phyloP scores from a whole-genome alignment of 345 rosid genomes.

The Syzygium aqueum region DNA sequence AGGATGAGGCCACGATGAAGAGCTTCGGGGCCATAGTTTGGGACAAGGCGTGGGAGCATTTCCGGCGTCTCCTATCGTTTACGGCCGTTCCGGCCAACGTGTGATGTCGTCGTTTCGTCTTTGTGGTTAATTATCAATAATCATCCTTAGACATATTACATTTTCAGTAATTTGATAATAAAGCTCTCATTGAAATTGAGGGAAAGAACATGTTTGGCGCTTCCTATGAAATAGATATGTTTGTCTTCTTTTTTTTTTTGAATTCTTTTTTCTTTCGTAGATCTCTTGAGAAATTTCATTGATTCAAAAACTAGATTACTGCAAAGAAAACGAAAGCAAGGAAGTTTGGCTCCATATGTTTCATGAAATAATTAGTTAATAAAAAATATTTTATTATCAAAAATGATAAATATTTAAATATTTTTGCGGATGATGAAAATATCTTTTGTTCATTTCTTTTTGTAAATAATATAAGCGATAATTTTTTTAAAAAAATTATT shows the following conservation, averaged over 20 bases:
- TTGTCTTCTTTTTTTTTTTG: not conserved
- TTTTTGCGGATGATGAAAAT: not conserved
- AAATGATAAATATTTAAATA: not conserved
- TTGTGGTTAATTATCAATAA: not conserved
- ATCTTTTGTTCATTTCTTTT: not conserved
- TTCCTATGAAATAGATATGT: not conserved
- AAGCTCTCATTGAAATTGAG: not conserved
- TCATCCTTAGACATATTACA: not conserved
- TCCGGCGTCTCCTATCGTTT: constrained; percentile 20
- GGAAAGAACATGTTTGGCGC: not conserved
- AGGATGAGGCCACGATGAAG: not conserved
- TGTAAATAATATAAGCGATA: rapidly evolving
- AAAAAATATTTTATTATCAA: not conserved
- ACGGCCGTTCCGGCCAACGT: not conserved
- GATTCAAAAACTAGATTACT: not conserved
- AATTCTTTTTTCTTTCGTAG: not conserved
- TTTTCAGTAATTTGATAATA: not conserved
- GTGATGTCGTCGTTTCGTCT: not conserved
- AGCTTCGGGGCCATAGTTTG: constrained; percentile 39
- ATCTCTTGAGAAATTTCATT: not conserved
- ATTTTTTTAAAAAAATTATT: not conserved
- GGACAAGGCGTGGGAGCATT: constrained; percentile 35
- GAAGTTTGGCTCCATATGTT: not conserved
- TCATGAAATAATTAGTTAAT: too few species aligned
- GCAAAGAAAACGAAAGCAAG: rapidly evolving